phyloP scores from a whole-genome alignment of 495 filamentous ascomycete genomes.

The Mycothermus thermophilus region DNA sequence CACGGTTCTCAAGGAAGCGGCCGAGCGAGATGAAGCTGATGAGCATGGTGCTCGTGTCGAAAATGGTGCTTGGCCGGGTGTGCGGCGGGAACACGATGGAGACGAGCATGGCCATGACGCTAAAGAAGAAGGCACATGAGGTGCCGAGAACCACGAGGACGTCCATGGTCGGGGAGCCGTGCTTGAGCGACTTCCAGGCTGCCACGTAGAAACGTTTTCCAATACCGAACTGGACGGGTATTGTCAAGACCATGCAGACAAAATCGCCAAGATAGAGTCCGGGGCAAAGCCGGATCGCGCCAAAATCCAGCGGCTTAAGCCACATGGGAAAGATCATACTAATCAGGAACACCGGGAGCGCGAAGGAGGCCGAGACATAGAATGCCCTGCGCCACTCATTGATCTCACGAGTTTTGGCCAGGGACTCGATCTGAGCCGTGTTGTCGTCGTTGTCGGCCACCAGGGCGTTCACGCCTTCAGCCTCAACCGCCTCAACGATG shows the following conservation, averaged over 20 bases:
- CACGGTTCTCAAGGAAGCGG: slow-evolving; percentile 83
- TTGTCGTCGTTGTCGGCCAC: slow-evolving; percentile 87
- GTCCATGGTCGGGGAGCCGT: slow-evolving; percentile 92
- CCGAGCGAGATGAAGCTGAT: slow-evolving; percentile 93
- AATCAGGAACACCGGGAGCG: slow-evolving; percentile 81
- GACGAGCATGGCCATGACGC: slow-evolving; percentile 73
- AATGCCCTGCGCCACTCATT: slow-evolving; percentile 81
- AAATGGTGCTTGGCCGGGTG: slow-evolving; percentile 68
- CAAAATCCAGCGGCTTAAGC: slow-evolving; percentile 58
- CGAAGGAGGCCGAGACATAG: slow-evolving; percentile 58
- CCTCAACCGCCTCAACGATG: slow-evolving; percentile 72
- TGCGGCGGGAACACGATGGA: slow-evolving; percentile 59
- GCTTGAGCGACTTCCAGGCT: slow-evolving; percentile 80
- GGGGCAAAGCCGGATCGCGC: slow-evolving; percentile 45
- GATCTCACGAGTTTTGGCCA: slow-evolving; percentile 93
- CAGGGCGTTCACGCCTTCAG: slow-evolving; percentile 69
- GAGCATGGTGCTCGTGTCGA: slow-evolving; percentile 97
- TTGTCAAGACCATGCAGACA: slow-evolving; percentile 65
- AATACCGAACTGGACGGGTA: slow-evolving; percentile 93
- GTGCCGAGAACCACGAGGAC: slow-evolving; percentile 90
- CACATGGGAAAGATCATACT: slow-evolving; percentile 84
- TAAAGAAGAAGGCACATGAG: slow-evolving; percentile 97
- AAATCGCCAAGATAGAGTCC: slow-evolving; percentile 84
- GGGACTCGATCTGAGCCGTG: slow-evolving; percentile 88
- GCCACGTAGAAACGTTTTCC: slow-evolving; percentile 84